Conservation (phyloP, 2,329 filamentous ascomycete species). For the Claviceps sp. region DNA sequence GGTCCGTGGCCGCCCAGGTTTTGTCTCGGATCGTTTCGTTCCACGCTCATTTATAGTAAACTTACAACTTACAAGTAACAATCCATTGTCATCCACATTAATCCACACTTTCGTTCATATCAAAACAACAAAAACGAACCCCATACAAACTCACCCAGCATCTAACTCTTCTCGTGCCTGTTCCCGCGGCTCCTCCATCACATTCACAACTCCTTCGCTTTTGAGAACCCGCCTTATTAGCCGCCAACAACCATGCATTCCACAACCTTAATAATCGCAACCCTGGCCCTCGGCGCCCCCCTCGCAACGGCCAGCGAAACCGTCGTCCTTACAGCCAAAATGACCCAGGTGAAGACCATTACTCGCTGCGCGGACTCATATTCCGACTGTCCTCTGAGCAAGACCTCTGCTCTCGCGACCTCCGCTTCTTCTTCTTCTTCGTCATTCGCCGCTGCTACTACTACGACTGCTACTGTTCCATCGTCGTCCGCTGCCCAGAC, state of each 20-base stretch:
- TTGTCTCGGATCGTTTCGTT: background rate
- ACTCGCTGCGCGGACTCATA: constrained; percentile 32
- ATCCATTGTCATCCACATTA: no score
- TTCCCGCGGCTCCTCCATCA: no score
- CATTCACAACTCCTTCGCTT: no score
- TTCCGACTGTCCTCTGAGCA: constrained; percentile 27
- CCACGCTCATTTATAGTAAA: background rate
- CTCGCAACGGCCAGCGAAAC: constrained; percentile 24
- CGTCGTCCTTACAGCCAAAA: constrained; percentile 30
- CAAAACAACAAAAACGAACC: no score
- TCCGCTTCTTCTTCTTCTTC: constrained; percentile 9
- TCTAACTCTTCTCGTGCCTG: no score
- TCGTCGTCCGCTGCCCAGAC: constrained; percentile 11
- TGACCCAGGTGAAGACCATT: constrained; percentile 31
- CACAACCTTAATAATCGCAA: constrained; percentile 27
- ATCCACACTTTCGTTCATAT: no score
- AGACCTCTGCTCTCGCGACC: constrained; percentile 8
- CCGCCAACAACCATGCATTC: constrained; percentile 30
- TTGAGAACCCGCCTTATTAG: background rate
- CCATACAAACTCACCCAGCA: no score
- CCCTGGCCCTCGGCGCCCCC: constrained; percentile 27
- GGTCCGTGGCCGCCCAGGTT: background rate
- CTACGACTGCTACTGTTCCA: constrained; percentile 6
- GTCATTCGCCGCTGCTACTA: constrained; percentile 8
- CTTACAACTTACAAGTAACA: no score